Evolutionary conservation across 139 green algal genomes (phyloP).

Genomic region (Spirogloea muscicola): DNA sequence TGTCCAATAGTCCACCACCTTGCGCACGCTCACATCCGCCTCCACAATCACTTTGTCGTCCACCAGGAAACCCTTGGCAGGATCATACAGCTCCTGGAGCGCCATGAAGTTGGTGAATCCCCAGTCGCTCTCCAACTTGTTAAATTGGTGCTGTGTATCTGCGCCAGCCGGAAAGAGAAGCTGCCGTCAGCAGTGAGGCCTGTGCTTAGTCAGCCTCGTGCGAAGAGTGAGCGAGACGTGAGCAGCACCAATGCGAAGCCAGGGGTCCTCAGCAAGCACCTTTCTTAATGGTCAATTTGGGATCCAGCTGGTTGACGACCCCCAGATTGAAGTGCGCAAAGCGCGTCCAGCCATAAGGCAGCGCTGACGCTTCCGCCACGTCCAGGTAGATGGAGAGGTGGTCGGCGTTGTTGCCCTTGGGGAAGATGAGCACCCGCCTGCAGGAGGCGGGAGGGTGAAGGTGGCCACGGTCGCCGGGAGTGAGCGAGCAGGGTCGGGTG

Average conservation of each 20-base stretch:
- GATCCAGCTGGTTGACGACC: slow-evolving; percentile 68
- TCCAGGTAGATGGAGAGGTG: slow-evolving; percentile 54
- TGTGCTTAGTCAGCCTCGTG: no score
- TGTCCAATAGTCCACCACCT: slow-evolving; percentile 21
- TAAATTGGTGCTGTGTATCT: slow-evolving; percentile 70
- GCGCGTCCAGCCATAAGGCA: slow-evolving; percentile 57
- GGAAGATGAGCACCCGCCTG: slow-evolving; percentile 53
- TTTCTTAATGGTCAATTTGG: slow-evolving; percentile 61
- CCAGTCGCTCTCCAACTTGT: slow-evolving; percentile 67
- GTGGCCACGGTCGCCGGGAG: no score
- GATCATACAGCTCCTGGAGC: slow-evolving; percentile 61
- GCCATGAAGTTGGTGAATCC: slow-evolving; percentile 80
- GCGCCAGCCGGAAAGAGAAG: not conserved
- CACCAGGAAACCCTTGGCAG: slow-evolving; percentile 60
- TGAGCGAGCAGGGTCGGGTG: no score
- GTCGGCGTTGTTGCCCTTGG: slow-evolving; percentile 49
- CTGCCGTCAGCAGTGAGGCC: no score
- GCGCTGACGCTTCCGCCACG: slow-evolving; percentile 36
- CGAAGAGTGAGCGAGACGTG: no score
- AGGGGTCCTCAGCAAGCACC: slow-evolving; percentile 10
- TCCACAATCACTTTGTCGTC: slow-evolving; percentile 63
- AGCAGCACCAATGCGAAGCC: no score
- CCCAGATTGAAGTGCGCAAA: slow-evolving; percentile 73
- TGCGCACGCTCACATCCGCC: slow-evolving; percentile 42
- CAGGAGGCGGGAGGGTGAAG: no score